phyloP scores from a whole-genome alignment of 1,284 basidiomycete genomes.

The Farysia itapuensis region DNA sequence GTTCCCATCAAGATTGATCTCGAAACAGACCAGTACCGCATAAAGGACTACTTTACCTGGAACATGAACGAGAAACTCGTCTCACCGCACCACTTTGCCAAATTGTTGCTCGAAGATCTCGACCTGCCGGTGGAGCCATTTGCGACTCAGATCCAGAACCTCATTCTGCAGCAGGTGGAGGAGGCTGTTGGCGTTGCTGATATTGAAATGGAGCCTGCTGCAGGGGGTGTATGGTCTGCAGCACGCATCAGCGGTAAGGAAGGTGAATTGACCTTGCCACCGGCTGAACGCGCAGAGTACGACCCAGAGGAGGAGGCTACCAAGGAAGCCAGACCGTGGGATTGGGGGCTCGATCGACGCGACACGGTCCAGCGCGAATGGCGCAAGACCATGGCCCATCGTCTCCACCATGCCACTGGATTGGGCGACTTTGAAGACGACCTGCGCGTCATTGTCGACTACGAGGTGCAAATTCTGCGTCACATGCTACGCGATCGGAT shows the following conservation, averaged over 20 bases:
- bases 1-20: slow-evolving; percentile 93
- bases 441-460: slow-evolving; percentile 61
- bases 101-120: slow-evolving; percentile 82
- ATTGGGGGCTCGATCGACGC: slow-evolving; percentile 19
- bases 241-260: slow-evolving; percentile 11
- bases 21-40: slow-evolving; percentile 84
- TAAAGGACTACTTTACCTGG: slow-evolving; percentile 97
- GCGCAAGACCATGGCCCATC: slow-evolving; percentile 21
- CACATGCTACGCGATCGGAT: slow-evolving; percentile 90
- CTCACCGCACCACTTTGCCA: slow-evolving; percentile 80
- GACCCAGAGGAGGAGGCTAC: slow-evolving; percentile 10
- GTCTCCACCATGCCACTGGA: slow-evolving; percentile 13
- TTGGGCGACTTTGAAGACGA: slow-evolving; percentile 52
- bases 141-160: slow-evolving; percentile 75
- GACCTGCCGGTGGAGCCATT: slow-evolving; percentile 73
- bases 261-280: slow-evolving; percentile 10
- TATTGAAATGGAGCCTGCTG: slow-evolving; percentile 37
- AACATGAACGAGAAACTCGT: slow-evolving; percentile 77
- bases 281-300: slow-evolving; percentile 15
- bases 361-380: slow-evolving; percentile 15
- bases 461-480: slow-evolving; percentile 94
- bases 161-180: slow-evolving; percentile 86
- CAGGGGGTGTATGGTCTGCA: slow-evolving; percentile 24
- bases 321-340: slow-evolving; percentile 30
- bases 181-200: slow-evolving; percentile 70